phyloP scores from a whole-genome alignment of 2,329 filamentous ascomycete genomes.

The Aspergillus sp. region DNA sequence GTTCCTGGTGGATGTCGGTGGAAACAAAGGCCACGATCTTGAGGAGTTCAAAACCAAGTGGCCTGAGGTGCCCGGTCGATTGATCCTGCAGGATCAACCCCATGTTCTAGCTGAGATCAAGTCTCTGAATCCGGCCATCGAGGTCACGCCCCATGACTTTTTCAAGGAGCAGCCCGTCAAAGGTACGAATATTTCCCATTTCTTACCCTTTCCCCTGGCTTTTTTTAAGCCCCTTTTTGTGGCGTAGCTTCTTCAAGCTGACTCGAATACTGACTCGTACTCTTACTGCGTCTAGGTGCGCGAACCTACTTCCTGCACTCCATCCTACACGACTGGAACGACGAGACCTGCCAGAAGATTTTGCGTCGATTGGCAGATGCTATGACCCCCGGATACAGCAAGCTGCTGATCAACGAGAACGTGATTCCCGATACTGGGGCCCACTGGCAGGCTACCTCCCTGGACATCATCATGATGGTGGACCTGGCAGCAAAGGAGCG shows the following conservation, averaged over 20 bases:
- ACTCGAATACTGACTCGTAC: neutral
- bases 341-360: constrained; percentile 32
- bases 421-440: constrained; percentile 40
- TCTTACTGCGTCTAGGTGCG: constrained; percentile 25
- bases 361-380: constrained; percentile 26
- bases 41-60: constrained; percentile 36
- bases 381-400: constrained; percentile 41
- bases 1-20: constrained; percentile 45
- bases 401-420: constrained; percentile 46
- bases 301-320: constrained; percentile 26
- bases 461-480: constrained; percentile 46
- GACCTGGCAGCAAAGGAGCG: constrained; percentile 38
- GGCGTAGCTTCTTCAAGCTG: neutral
- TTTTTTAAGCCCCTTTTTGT: too few relatives aligned
- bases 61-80: constrained; percentile 38
- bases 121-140: constrained; percentile 18
- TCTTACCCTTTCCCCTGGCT: neutral
- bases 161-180: constrained; percentile 48
- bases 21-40: constrained; percentile 42
- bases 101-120: constrained; percentile 32
- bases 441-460: constrained; percentile 22
- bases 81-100: constrained; percentile 51
- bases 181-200: constrained; percentile 22
- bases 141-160: constrained; percentile 48
- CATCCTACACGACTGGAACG: constrained; percentile 32